Conservation (phyloP, 768 basidiomycete species). For the Boletus vinaceobasis region DNA sequence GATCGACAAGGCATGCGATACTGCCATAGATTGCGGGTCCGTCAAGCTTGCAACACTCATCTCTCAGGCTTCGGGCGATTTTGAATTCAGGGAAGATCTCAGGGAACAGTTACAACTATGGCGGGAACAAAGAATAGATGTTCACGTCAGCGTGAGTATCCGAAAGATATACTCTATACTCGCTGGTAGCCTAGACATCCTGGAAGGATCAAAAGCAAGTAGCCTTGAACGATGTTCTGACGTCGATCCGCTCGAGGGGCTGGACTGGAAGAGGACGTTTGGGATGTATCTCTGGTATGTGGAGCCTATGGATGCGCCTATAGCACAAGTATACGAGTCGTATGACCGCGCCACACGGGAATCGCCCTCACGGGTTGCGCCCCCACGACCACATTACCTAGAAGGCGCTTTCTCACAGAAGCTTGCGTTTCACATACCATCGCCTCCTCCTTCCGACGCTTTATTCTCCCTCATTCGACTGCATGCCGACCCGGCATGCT, state of each 20-base stretch:
- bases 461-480: slow-evolving; percentile 81
- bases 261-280: slow-evolving; percentile 95
- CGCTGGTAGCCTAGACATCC: slow-evolving; percentile 65
- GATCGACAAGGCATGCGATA: slow-evolving; percentile 74
- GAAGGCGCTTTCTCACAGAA: slow-evolving; percentile 29
- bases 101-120: slow-evolving; percentile 76
- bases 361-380: slow-evolving; percentile 41
- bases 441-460: slow-evolving; percentile 58
- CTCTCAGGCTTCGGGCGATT: slow-evolving; percentile 80
- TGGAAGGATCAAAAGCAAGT: slow-evolving; percentile 51
- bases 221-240: slow-evolving; percentile 53
- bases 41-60: slow-evolving; percentile 86
- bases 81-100: slow-evolving; percentile 69
- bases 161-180: slow-evolving; percentile 82
- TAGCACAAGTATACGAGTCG: slow-evolving; percentile 62
- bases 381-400: slow-evolving; percentile 59
- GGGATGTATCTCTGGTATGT: slow-evolving; percentile 91
- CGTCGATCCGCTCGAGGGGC: slow-evolving; percentile 59
- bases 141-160: slow-evolving; percentile 61
- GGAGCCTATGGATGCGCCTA: slow-evolving; percentile 63
- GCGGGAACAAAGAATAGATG: slow-evolving; percentile 72
- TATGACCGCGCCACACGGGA: slow-evolving; percentile 49
- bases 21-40: slow-evolving; percentile 71
- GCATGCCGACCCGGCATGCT: slow-evolving; percentile 67
- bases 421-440: slow-evolving; percentile 42